Conservation (phyloP, 257 asterid species). For the Cordia subcordata region DNA sequence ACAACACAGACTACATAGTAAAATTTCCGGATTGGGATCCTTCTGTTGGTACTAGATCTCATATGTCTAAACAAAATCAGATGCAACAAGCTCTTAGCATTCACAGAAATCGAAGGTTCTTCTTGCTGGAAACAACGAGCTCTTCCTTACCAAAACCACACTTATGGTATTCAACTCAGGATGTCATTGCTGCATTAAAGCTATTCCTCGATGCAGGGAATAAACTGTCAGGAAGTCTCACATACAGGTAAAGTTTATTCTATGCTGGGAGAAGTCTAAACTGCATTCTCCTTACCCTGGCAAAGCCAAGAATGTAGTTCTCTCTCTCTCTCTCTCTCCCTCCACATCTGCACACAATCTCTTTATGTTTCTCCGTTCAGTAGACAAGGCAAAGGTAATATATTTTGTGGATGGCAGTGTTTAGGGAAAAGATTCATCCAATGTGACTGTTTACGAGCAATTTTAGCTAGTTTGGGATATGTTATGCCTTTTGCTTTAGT, state of each 20-base stretch:
- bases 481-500: too few species aligned
- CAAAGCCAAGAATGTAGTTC: too few species aligned
- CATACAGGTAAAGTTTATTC: constrained; percentile 58
- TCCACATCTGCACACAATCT: too few species aligned
- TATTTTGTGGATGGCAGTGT: too few species aligned
- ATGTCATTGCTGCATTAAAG: constrained; percentile 57
- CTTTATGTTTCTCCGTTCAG: too few species aligned
- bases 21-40: constrained; percentile 94
- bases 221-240: constrained; percentile 70
- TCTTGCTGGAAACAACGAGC: constrained; percentile 43
- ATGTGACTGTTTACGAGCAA: too few species aligned
- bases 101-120: constrained; percentile 47
- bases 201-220: constrained; percentile 81
- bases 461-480: too few species aligned
- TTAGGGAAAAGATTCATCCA: too few species aligned
- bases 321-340: too few species aligned
- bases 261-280: background rate
- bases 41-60: constrained; percentile 23
- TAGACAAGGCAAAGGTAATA: too few species aligned
- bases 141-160: constrained; percentile 68
- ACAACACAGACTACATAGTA: constrained; percentile 83
- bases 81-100: constrained; percentile 32
- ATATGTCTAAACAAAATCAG: constrained; percentile 22
- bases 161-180: constrained; percentile 72
- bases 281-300: too few species aligned